Evolutionary conservation across 495 filamentous ascomycete genomes (phyloP).

Genomic region (Lepidopterella palustris): DNA sequence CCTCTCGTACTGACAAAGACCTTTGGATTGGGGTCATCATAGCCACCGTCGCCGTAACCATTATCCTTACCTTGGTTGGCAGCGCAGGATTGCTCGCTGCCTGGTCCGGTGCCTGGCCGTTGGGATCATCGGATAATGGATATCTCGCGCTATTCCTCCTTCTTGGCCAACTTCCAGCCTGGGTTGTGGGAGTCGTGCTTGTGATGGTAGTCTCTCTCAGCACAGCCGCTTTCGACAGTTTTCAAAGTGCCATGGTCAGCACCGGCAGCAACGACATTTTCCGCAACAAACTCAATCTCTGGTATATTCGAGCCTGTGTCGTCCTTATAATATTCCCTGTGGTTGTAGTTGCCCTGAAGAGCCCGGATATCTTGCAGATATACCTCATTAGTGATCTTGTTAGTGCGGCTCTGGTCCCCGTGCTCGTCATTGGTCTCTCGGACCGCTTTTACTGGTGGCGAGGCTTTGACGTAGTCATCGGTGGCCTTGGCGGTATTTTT

Average conservation of each 20-base stretch:
- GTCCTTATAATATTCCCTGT: constrained; percentile 63
- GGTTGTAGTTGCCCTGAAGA: constrained; percentile 61
- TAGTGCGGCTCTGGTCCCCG: constrained; percentile 61
- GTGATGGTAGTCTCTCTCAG: constrained; percentile 68
- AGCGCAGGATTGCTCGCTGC: constrained; percentile 62
- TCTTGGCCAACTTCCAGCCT: constrained; percentile 59
- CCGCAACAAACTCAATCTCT: constrained; percentile 63
- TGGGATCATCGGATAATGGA: constrained; percentile 48
- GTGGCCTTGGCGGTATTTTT: constrained; percentile 63
- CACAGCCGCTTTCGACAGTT: constrained; percentile 66
- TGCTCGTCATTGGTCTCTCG: constrained; percentile 58
- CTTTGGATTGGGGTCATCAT: constrained; percentile 63
- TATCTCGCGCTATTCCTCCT: constrained; percentile 66
- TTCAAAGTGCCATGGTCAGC: constrained; percentile 72
- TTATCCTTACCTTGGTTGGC: constrained; percentile 62
- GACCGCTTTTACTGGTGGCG: constrained; percentile 62
- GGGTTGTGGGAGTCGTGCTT: constrained; percentile 69
- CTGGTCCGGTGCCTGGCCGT: constrained; percentile 56
- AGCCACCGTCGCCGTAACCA: constrained; percentile 53
- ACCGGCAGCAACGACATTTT: constrained; percentile 72
- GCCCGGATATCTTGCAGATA: constrained; percentile 65
- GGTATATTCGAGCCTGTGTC: constrained; percentile 59
- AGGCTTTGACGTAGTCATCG: constrained; percentile 66
- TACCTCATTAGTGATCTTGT: constrained; percentile 71
- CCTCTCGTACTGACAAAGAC: constrained; percentile 67